Percentiles rank a stretch among this genome's conserved stretches.
Evolutionary conservation across 2,329 filamentous ascomycete genomes (phyloP).

Genomic region (Mollisia scopiformis): DNA sequence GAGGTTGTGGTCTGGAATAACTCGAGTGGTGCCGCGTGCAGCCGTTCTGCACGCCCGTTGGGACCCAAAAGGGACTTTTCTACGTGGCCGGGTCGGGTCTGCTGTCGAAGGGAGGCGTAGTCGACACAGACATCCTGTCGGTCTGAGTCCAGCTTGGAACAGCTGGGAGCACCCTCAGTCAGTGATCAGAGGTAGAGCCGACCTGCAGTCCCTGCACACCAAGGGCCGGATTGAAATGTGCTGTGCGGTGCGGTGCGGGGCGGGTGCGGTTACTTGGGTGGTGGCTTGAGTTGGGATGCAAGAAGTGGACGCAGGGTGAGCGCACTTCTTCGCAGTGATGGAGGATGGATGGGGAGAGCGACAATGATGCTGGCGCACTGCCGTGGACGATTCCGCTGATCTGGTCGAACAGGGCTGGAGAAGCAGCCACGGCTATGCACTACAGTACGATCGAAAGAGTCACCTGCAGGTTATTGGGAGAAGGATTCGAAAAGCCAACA

Average conservation of each 20-base stretch:
- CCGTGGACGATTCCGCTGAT: background rate
- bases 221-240: background rate
- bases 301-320: too few relatives aligned
- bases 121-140: too few relatives aligned
- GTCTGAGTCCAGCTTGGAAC: background rate
- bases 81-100: background rate
- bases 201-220: background rate
- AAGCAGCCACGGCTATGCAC: conserved; percentile 1
- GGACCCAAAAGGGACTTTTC: background rate
- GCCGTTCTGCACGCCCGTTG: conserved; percentile 1
- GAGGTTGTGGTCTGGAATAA: background rate
- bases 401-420: conserved; percentile 1
- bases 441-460: conserved; percentile 1
- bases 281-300: too few relatives aligned
- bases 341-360: too few relatives aligned
- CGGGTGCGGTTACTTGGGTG: too few relatives aligned
- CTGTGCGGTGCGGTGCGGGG: background rate
- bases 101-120: background rate
- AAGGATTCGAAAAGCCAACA: background rate
- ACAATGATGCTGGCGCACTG: background rate
- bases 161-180: background rate
- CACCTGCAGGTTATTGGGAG: too few relatives aligned
- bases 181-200: background rate
- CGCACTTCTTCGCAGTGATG: too few relatives aligned
- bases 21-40: conserved; percentile 3